Base-by-base conservation (phyloP, 129 eudicot genomes). In the Daucus carota region DNA sequence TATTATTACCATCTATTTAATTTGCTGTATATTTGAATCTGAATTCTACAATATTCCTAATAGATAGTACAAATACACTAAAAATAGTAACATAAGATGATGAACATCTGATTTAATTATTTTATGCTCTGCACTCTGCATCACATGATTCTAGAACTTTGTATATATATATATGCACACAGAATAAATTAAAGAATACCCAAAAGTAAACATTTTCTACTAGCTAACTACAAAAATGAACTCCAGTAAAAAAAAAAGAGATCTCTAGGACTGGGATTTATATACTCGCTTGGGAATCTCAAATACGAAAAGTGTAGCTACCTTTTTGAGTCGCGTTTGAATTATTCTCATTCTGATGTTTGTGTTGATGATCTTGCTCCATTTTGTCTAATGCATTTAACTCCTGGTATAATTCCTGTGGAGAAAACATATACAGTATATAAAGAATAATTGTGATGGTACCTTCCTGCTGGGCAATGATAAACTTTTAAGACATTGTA, bases 391-490 rank as follows among this genome's bases (percentile, higher is more conserved):
- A 83, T 76, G 82, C 52, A 38, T 76, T 82, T 81, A 93, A 76
- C 83, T 87, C 95, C 59, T 87, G 89, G 77, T 93, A 93, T 75
- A 93, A 78, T 22, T 93, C 96, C 98, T 91, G 90, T 73, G 76
- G 76, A 70, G 32, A 77, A 73, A 81, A 78, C 42, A 66, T 2
- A 71, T 10, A 45, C 14, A 15, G 47, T 73, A 63, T 45, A 22
- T 36, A 36, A 13, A 44, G 40, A 46, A 33, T 26, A n/a, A 47
- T 2, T 47, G 26, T 9, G 31, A 22, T 26, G n/a, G 80, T 65
- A 9, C 15, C 63, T 41, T 20, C 44, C 41, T 78, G 34, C 26
- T 22, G 66, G 73, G 73, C 68, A 63, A 20, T 32, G 47, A 24
- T 70, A 41, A 69, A 24, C 20, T 50, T 62, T 29, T 18, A 52